Evolutionary conservation across 2,329 filamentous ascomycete genomes (phyloP), one percentile per base, ranked within the genome.

Genomic region (Leptographium galeiforme): DNA sequence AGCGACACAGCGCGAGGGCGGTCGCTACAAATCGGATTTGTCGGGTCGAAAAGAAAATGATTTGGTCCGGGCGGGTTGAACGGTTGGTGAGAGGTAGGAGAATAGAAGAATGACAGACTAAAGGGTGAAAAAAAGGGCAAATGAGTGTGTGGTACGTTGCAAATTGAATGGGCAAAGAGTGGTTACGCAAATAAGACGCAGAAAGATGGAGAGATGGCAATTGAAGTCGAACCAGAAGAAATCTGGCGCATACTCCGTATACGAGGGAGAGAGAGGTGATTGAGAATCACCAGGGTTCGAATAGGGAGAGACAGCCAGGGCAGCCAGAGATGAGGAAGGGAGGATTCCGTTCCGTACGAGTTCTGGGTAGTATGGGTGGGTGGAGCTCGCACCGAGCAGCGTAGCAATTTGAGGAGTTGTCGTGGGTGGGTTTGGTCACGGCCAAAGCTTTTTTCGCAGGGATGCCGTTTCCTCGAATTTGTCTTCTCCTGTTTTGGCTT

Each of bases 401-500:
- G 40, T 41, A n/a, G 41, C 41, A 43, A 44, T 51, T 19, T 46
- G 34, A 43, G 38, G 36, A 41, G 32, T 44, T 30, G 49, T 51
- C 40, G 49, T 44, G 38, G 30, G 39, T 40, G 13, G 38, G n/a
- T 30, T 45, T 34, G 50, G 25, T 33, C 33, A 14, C 19, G 50
- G 50, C 33, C 50, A 46, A 52, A 52, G 50, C 50, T 52, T 52
- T 25, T 25, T 39, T 33, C 11, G 18, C 50, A 46, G 49, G 49
- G 49, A 51, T 51, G 30, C 32, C 32, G 49, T 36, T 30, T 33
- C 43, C 18, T 8, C 8, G 13, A 6, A 11, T n/a, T 4, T 6
- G 12, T 18, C 25, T 10, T 40, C n/a, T 41, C 41, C 19, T 18
- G 19, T 33, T 19, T 40, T 41, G 34, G 36, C 16, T 16, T 11